Percentiles rank a stretch among this genome's conserved stretches.
Conservation (phyloP, 257 asterid species). For the Nicotiana noctiflora region DNA sequence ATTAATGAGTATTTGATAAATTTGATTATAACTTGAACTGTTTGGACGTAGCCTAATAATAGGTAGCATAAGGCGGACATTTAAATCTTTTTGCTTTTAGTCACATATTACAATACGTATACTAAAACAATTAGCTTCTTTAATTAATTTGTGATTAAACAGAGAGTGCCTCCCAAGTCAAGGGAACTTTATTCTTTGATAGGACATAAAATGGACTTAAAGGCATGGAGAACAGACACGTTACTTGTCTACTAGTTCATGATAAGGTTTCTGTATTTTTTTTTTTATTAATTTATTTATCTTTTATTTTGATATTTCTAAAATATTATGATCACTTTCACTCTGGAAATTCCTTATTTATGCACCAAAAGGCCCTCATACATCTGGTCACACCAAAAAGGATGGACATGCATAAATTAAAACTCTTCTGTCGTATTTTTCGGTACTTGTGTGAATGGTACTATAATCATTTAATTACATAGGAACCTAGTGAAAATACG, state of each 20-base stretch:
- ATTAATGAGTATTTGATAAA: background rate
- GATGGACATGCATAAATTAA: background rate
- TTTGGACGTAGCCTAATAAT: background rate
- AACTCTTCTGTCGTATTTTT: background rate
- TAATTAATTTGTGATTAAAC: background rate
- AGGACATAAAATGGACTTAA: background rate
- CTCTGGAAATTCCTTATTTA: background rate
- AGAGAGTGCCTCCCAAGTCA: background rate
- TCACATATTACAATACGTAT: background rate
- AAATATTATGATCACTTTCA: background rate
- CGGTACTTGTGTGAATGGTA: background rate
- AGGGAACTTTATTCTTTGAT: background rate
- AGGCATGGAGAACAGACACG: background rate
- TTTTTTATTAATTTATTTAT: background rate
- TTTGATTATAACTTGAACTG: background rate
- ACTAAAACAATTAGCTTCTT: background rate
- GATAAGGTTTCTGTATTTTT: background rate
- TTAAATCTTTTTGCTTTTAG: background rate
- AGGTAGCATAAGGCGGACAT: constrained; percentile 16
- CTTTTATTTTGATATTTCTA: background rate
- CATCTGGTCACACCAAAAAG: background rate
- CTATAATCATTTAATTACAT: background rate
- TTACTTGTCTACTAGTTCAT: background rate
- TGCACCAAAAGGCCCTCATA: background rate
- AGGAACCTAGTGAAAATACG: background rate